Base-by-base conservation (phyloP, 768 basidiomycete genomes). In the Clathrus columnatus region DNA sequence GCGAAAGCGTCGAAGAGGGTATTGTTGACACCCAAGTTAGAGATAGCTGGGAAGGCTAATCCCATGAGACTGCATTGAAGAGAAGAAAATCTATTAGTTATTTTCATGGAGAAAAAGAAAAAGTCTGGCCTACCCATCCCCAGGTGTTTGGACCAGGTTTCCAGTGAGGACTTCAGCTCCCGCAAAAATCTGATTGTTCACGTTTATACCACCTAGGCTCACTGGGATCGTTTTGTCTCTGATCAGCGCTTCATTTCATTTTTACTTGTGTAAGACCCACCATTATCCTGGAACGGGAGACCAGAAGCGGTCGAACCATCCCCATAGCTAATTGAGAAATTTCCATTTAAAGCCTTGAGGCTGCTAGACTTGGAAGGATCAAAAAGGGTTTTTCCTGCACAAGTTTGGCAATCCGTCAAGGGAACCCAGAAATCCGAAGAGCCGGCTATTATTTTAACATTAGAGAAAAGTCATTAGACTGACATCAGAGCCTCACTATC, bases 231-330 rank as follows among this genome's bases (percentile, higher is more conserved):
- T n/a, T n/a, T 47, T 28, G 32, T 36, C n/a, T 36, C 17, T 4
- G 36, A 41, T 5, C 6, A 16, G 7, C 10, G 36, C 18, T 7
- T 21, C 21, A 23, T 10, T 41, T 17, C 42, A 2, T 7, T 52
- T 7, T 42, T n/a, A 16, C 20, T 2, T 20, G n/a, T 20, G 26
- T 16, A 21, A 10, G 16, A 52, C 51, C 5, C n/a, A 48, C 75
- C 70, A 18, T 54, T 63, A 57, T 76, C 75, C 30, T 61, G 67
- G 64, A 69, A 76, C 24, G 70, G 68, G 23, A 64, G 57, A 11
- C 75, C 75, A 0, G 64, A 65, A 29, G 68, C 69, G 4, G 67
- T 62, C 5, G 68, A 70, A 3, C 74, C 73, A 59, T 76, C 75
- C 32, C 73, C 75, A 59, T 75, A 76, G 24, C 57, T 48, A 57